A percentile compares a stretch with the other conserved stretches of the same genome.
Evolutionary conservation across 1,284 basidiomycete species (phyloP).

Genomic region (Apiotrichum porosum): DNA sequence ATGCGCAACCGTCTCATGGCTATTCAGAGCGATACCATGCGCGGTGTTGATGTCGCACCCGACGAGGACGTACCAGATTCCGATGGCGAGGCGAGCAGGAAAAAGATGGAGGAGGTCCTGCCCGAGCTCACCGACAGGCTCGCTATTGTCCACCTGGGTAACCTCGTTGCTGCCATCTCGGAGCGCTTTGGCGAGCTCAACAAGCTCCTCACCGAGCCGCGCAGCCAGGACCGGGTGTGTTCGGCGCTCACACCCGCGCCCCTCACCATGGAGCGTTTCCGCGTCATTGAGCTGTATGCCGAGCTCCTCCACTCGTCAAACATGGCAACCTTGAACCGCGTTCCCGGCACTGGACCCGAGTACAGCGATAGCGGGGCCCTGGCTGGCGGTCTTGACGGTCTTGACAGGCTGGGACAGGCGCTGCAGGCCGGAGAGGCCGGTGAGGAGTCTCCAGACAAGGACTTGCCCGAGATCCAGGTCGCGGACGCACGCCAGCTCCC

Average conservation of each 20-base stretch:
- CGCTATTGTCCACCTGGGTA: constrained; percentile 89
- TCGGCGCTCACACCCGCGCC: constrained; percentile 69
- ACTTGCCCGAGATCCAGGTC: constrained; percentile 43
- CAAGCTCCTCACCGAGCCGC: constrained; percentile 63
- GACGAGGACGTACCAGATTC: constrained; percentile 4
- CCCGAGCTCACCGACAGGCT: constrained; percentile 78
- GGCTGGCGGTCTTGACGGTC: constrained; percentile 69
- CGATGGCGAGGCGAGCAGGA: constrained; percentile 60
- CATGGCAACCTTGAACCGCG: constrained; percentile 90
- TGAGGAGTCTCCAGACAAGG: constrained; percentile 56
- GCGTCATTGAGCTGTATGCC: constrained; percentile 96
- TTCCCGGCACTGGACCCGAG: constrained; percentile 60
- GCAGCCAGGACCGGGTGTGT: constrained; percentile 64
- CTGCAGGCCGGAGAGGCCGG: constrained; percentile 54
- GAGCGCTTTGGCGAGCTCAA: constrained; percentile 69
- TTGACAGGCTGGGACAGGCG: constrained; percentile 77
- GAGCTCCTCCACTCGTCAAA: constrained; percentile 97
- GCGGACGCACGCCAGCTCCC: constrained; percentile 62
- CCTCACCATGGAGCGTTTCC: constrained; percentile 89
- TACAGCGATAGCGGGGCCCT: constrained; percentile 75
- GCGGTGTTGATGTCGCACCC: constrained; percentile 3
- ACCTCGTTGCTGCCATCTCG: constrained; percentile 72
- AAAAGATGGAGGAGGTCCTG: constrained; percentile 72
- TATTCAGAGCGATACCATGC: constrained; percentile 46
- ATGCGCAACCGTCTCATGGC: constrained; percentile 83